These are phyloP conservation scores for Chlamydomonas incerta DNA, from an alignment of 139 green algal genomes.

Conservation along the genomic window DNA sequence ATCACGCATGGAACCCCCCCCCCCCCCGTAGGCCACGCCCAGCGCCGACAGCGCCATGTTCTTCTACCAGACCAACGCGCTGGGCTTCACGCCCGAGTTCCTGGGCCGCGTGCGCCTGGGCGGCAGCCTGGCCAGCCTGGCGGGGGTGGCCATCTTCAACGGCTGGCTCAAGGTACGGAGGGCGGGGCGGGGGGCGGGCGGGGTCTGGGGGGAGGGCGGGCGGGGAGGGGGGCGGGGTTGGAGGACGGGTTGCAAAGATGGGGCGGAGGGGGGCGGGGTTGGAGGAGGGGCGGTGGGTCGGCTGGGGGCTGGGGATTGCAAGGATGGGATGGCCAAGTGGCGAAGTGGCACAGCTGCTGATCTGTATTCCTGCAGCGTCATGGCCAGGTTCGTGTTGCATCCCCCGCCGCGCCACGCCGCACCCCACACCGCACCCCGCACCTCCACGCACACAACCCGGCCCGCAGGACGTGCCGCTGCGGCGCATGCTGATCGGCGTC, in stretches of 20 bases:
- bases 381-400: no score
- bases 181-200: not conserved
- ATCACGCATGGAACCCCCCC: no score
- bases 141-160: slow-evolving; percentile 81
- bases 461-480: slow-evolving; percentile 62
- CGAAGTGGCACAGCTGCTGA: no score
- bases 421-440: not conserved
- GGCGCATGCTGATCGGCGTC: slow-evolving; percentile 66
- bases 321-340: no score
- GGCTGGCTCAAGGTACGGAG: slow-evolving; percentile 75
- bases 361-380: no score
- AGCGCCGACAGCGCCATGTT: slow-evolving; percentile 72
- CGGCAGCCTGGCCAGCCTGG: slow-evolving; percentile 79
- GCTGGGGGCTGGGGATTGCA: no score
- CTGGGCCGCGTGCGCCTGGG: slow-evolving; percentile 92
- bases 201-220: not conserved
- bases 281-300: no score
- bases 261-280: no score
- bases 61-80: slow-evolving; percentile 76
- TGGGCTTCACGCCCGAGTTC: slow-evolving; percentile 83
- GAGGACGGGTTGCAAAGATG: no score
- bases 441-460: not conserved
- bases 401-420: not conserved
- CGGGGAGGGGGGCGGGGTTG: not conserved
- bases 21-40: slow-evolving; percentile 64